Conservation (phyloP, 1,284 basidiomycete genomes). For the Cutaneotrichosporon mucoides region DNA sequence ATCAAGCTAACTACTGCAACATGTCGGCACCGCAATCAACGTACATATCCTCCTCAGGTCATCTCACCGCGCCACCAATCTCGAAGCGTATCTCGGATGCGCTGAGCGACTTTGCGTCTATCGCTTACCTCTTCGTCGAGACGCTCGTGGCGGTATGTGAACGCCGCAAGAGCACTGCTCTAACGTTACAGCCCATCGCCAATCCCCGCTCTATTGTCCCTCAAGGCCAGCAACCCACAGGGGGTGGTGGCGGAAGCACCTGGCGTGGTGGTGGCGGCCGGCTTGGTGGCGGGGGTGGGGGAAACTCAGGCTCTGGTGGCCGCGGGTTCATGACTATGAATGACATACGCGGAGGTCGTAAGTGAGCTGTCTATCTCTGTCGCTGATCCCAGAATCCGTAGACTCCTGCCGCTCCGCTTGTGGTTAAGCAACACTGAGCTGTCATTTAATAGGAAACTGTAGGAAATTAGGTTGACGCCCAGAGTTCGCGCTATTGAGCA, state of each 20-base stretch:
- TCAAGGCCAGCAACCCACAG: conserved; percentile 12
- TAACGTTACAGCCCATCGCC: conserved; percentile 27
- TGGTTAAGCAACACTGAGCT: conserved; percentile 21
- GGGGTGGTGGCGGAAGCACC: background rate
- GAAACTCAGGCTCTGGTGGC: background rate
- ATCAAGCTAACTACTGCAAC: background rate
- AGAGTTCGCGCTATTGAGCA: background rate
- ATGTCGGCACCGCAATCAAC: conserved; percentile 21
- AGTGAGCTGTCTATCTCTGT: conserved; percentile 11
- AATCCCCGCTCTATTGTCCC: conserved; percentile 24
- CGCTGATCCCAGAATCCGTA: conserved; percentile 25
- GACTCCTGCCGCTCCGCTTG: conserved; percentile 37
- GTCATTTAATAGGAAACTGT: too few species aligned
- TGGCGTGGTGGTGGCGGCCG: conserved; percentile 17
- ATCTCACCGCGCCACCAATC: conserved; percentile 29
- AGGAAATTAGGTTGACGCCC: background rate
- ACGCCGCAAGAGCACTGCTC: background rate
- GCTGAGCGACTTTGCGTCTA: conserved; percentile 12
- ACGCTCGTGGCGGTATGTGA: conserved; percentile 36
- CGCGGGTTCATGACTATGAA: conserved; percentile 39
- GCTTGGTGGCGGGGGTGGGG: conserved; percentile 17
- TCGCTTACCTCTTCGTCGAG: conserved; percentile 39
- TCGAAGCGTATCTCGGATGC: conserved; percentile 20
- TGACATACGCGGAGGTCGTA: conserved; percentile 36
- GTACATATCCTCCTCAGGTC: conserved; percentile 38